A percentile compares a stretch with the other conserved stretches of the same genome.
Conservation (phyloP, 768 basidiomycete genomes). For the Exidia glandulosa region DNA sequence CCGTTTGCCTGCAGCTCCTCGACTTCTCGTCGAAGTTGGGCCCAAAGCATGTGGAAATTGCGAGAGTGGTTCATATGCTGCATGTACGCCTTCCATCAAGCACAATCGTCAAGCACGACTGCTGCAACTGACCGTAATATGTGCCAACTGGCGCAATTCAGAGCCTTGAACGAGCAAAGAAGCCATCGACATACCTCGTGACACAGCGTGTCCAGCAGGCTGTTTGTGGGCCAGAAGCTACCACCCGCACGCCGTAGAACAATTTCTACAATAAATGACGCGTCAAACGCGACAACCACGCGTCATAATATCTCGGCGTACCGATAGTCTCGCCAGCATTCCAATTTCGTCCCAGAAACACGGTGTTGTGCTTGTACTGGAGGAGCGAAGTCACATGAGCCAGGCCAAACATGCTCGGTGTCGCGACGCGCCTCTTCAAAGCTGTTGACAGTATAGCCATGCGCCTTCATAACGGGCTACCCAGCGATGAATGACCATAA, state of each 20-base stretch:
- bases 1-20: slow-evolving; percentile 57
- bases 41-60: slow-evolving; percentile 68
- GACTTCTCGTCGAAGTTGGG: slow-evolving; percentile 52
- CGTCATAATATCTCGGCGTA: slow-evolving; percentile 15
- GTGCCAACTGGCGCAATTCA: slow-evolving; percentile 47
- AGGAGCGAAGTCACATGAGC: background rate
- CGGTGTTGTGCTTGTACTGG: slow-evolving; percentile 67
- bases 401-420: background rate
- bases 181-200: slow-evolving; percentile 53
- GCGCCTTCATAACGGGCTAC: slow-evolving; percentile 63
- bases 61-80: slow-evolving; percentile 77
- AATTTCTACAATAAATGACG: slow-evolving; percentile 39
- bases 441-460: slow-evolving; percentile 66
- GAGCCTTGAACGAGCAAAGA: background rate
- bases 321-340: slow-evolving; percentile 73
- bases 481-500: background rate
- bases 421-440: slow-evolving; percentile 57
- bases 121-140: slow-evolving; percentile 50
- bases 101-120: background rate
- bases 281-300: slow-evolving; percentile 5
- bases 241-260: slow-evolving; percentile 57
- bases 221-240: slow-evolving; percentile 47
- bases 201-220: slow-evolving; percentile 68
- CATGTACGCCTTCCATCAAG: background rate
- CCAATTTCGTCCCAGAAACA: slow-evolving; percentile 81